Conservation (phyloP, 768 basidiomycete species). For the Polyporus arcularius region DNA sequence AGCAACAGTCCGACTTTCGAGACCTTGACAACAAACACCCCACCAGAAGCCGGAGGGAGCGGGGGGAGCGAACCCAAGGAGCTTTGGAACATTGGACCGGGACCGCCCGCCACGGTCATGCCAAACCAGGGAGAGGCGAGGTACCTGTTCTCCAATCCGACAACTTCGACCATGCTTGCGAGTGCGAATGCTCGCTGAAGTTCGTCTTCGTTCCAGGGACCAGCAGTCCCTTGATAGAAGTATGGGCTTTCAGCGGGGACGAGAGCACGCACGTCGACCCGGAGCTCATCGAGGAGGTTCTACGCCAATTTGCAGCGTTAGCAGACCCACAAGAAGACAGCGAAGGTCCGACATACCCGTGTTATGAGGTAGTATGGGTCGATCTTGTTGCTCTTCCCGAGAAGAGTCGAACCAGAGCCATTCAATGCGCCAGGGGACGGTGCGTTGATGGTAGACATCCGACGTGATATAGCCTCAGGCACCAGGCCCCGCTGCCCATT, state of each 20-base stretch:
- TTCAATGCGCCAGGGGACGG: slow-evolving; percentile 29
- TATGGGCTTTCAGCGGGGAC: slow-evolving; percentile 68
- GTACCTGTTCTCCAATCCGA: slow-evolving; percentile 41
- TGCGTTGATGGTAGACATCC: slow-evolving; percentile 41
- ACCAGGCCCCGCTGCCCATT: slow-evolving; percentile 55
- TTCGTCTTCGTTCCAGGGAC: slow-evolving; percentile 67
- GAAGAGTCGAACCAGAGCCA: slow-evolving; percentile 37
- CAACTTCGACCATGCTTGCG: slow-evolving; percentile 60
- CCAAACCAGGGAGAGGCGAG: slow-evolving; percentile 42
- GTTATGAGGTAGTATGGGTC: slow-evolving; percentile 93
- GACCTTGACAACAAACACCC: slow-evolving; percentile 58
- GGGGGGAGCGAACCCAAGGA: slow-evolving; percentile 29
- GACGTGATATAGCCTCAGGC: slow-evolving; percentile 42
- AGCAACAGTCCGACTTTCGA: slow-evolving; percentile 80
- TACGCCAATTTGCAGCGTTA: slow-evolving; percentile 30
- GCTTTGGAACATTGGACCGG: slow-evolving; percentile 31
- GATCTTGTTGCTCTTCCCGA: slow-evolving; percentile 67
- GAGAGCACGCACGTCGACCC: slow-evolving; percentile 59
- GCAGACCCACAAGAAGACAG: neutral
- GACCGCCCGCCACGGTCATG: slow-evolving; percentile 39
- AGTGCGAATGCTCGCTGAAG: slow-evolving; percentile 65
- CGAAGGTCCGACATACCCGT: slow-evolving; percentile 48
- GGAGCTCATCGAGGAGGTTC: slow-evolving; percentile 69
- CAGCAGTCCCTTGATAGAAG: slow-evolving; percentile 62
- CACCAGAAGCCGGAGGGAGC: slow-evolving; percentile 19